Evolutionary conservation across 1,284 basidiomycete genomes (phyloP).

Genomic region (Megacollybia platyphylla): DNA sequence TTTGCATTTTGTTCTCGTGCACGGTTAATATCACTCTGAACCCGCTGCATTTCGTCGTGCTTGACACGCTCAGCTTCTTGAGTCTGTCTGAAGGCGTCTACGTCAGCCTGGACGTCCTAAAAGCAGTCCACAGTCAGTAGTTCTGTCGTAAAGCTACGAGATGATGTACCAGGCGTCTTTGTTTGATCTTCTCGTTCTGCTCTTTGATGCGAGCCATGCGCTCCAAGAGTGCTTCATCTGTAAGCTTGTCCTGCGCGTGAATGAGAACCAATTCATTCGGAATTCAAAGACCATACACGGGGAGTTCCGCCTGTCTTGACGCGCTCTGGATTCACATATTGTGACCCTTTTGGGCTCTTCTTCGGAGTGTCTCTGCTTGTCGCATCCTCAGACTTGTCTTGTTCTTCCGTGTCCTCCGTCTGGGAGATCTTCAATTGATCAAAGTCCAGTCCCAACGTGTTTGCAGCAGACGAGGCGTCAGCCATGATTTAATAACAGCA

Average conservation of each 20-base stretch:
- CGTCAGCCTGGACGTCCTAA: slow-evolving; percentile 67
- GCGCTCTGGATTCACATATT: slow-evolving; percentile 66
- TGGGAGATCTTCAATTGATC: slow-evolving; percentile 26
- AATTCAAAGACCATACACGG: slow-evolving; percentile 26
- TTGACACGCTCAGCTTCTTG: slow-evolving; percentile 47
- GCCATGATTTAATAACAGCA: background rate
- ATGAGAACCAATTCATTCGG: background rate
- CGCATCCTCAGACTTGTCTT: background rate
- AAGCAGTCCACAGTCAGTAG: background rate
- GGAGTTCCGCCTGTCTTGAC: slow-evolving; percentile 69
- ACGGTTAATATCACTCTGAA: slow-evolving; percentile 48
- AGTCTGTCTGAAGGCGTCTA: slow-evolving; percentile 59
- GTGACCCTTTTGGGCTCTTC: slow-evolving; percentile 34
- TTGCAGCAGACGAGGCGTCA: slow-evolving; percentile 19
- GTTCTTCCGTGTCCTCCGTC: slow-evolving; percentile 3
- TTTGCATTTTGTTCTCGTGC: slow-evolving; percentile 65
- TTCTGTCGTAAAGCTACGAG: slow-evolving; percentile 5
- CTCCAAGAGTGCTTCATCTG: slow-evolving; percentile 57
- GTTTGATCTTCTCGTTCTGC: slow-evolving; percentile 75
- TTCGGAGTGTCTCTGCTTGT: slow-evolving; percentile 5
- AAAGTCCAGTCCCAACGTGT: slow-evolving; percentile 59
- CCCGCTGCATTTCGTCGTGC: slow-evolving; percentile 41
- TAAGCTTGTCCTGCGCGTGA: slow-evolving; percentile 51
- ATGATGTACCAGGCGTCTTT: slow-evolving; percentile 43
- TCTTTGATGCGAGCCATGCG: slow-evolving; percentile 64